Evolutionary conservation across 2,329 filamentous ascomycete species (phyloP).

Genomic region (Penicillium sp.): DNA sequence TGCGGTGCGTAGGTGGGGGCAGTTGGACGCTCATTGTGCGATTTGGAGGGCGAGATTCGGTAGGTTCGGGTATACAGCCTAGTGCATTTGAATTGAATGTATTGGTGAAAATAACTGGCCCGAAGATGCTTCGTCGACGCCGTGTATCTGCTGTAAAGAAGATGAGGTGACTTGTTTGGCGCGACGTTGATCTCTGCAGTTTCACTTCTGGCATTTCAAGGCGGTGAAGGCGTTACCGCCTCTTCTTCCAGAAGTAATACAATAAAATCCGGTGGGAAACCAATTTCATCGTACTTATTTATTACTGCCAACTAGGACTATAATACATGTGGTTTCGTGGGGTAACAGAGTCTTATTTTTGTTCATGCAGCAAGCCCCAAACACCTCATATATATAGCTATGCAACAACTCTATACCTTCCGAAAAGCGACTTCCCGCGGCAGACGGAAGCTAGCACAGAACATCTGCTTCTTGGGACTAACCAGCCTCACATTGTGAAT

Average conservation of each 20-base stretch:
- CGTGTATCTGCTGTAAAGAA: not conserved
- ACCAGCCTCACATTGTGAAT: constrained; percentile 75
- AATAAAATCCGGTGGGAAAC: not conserved
- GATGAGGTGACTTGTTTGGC: not conserved
- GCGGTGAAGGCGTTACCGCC: constrained; percentile 23
- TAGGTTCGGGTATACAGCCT: not conserved
- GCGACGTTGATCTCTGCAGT: constrained; percentile 18
- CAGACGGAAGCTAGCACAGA: constrained; percentile 87
- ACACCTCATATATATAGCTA: constrained; percentile 15
- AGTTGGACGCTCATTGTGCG: constrained; percentile 35
- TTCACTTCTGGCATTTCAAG: constrained; percentile 16
- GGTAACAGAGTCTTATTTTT: constrained; percentile 18
- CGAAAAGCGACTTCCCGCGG: constrained; percentile 78
- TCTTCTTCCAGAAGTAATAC: not conserved
- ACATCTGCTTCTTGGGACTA: constrained; percentile 93
- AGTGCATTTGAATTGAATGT: not conserved
- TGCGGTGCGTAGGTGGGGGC: constrained; percentile 41
- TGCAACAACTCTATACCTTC: constrained; percentile 22
- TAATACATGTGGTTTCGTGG: not conserved
- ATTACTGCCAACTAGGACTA: not conserved
- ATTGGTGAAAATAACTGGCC: not conserved
- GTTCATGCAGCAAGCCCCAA: constrained; percentile 10
- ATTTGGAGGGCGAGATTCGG: not conserved
- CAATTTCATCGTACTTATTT: not conserved
- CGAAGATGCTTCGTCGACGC: not conserved